These are phyloP conservation scores for Skeletonema costatum DNA, from an alignment of 108 stramenopile genomes.

Conservation along the genomic window DNA sequence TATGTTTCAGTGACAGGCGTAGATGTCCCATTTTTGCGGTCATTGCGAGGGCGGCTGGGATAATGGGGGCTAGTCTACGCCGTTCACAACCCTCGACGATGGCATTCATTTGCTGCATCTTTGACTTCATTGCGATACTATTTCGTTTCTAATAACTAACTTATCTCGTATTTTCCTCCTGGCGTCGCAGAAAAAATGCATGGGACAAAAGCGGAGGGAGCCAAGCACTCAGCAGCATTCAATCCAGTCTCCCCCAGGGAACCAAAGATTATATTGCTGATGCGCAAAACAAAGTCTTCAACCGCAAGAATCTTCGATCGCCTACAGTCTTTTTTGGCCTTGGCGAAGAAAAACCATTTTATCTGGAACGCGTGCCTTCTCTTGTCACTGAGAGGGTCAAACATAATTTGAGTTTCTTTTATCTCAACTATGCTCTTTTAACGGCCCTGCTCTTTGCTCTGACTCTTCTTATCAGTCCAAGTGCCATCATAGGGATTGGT, in stretches of 20 bases:
- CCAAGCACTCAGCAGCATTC: constrained; percentile 58
- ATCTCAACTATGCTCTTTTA: constrained; percentile 80
- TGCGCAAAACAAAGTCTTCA: constrained; percentile 67
- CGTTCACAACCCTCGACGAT: background rate
- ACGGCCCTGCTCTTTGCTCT: constrained; percentile 69
- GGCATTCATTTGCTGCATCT: background rate
- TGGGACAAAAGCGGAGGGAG: constrained; percentile 80
- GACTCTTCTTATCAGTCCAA: constrained; percentile 74
- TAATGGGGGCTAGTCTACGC: background rate
- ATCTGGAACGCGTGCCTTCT: constrained; percentile 75
- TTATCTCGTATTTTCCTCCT: background rate
- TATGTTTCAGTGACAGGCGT: background rate
- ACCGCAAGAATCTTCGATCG: constrained; percentile 68
- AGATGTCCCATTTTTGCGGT: background rate
- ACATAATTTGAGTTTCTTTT: constrained; percentile 88
- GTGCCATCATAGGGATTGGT: constrained; percentile 78
- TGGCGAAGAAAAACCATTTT: constrained; percentile 86
- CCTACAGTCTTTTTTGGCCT: constrained; percentile 82
- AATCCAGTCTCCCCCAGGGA: constrained; percentile 73
- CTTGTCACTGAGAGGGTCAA: constrained; percentile 72
- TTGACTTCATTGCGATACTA: background rate
- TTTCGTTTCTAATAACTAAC: background rate
- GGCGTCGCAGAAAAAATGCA: constrained; percentile 67
- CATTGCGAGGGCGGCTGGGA: background rate
- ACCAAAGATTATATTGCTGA: constrained; percentile 70